These are phyloP conservation scores for Chenopodium album DNA, from an alignment of 148 eudicot species.

Conservation along the genomic window DNA sequence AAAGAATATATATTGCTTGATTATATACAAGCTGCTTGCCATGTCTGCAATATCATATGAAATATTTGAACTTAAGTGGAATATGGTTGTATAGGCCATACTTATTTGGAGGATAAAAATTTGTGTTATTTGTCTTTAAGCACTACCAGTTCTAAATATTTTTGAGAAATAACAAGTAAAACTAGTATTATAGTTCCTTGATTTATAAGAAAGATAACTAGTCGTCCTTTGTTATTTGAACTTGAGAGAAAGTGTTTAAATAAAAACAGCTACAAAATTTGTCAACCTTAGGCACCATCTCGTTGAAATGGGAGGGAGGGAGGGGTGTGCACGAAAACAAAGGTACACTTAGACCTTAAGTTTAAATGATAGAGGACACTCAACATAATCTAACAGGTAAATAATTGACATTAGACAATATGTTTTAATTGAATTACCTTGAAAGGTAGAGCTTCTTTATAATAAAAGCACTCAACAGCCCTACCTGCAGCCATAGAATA, in stretches of 20 bases:
- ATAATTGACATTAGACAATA: background rate
- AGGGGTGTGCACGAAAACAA: no score
- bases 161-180: background rate
- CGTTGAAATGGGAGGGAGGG: no score
- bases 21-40: background rate
- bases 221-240: background rate
- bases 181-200: background rate
- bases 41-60: background rate
- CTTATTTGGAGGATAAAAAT: background rate
- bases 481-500: conserved; percentile 49
- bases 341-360: background rate
- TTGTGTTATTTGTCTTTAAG: background rate
- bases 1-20: background rate
- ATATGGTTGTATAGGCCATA: background rate
- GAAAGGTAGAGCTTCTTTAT: conserved; percentile 90
- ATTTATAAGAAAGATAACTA: background rate
- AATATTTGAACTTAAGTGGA: background rate
- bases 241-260: background rate
- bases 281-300: background rate
- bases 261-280: background rate
- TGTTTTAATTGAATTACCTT: conserved; percentile 45
- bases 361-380: background rate
- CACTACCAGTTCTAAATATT: no score
- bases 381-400: background rate
- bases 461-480: conserved; percentile 74